Percentiles rank a stretch among this genome's conserved stretches.
phyloP scores from a whole-genome alignment of 1,139 yeast species.

The Nakaseomyces nivariensis region DNA sequence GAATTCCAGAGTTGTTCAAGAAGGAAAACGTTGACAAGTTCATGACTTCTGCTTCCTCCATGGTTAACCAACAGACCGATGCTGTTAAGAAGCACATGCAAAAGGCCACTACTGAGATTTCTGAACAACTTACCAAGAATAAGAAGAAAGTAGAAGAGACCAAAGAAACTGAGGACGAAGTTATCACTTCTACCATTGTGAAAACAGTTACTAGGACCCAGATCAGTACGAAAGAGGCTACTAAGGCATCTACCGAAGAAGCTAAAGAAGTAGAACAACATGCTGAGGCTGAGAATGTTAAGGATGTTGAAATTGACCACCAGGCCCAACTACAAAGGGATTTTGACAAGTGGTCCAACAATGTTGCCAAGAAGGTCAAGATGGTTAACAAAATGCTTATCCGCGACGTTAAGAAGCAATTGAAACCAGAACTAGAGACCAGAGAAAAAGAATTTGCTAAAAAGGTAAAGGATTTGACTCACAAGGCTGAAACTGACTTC shows the following conservation, averaged over 20 bases:
- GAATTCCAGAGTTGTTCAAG: not conserved
- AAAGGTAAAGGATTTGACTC: slow-evolving; percentile 31
- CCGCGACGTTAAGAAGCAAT: slow-evolving; percentile 9
- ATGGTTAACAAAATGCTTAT: slow-evolving; percentile 1
- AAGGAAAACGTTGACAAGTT: slow-evolving; percentile 1
- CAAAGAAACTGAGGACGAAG: not conserved
- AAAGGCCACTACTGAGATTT: not conserved
- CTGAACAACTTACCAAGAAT: not conserved
- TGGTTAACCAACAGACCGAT: not conserved
- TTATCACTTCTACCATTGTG: not conserved
- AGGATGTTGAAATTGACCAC: slow-evolving; percentile 11
- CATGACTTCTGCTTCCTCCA: not conserved
- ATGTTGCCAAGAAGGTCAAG: slow-evolving; percentile 1
- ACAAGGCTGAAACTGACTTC: slow-evolving; percentile 32
- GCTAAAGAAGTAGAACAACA: not conserved
- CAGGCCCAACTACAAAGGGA: not conserved
- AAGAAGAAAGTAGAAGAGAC: not conserved
- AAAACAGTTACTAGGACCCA: not conserved
- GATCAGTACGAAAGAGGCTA: not conserved
- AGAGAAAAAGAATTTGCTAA: slow-evolving; percentile 17
- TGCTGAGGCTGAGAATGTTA: slow-evolving; percentile 6
- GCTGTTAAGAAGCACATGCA: not conserved
- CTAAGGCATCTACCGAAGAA: not conserved
- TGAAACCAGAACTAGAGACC: slow-evolving; percentile 6
- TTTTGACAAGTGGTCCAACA: slow-evolving; percentile 1